Conservation (phyloP, 2,329 filamentous ascomycete genomes). For the Lasiodiplodia gonubiensis region DNA sequence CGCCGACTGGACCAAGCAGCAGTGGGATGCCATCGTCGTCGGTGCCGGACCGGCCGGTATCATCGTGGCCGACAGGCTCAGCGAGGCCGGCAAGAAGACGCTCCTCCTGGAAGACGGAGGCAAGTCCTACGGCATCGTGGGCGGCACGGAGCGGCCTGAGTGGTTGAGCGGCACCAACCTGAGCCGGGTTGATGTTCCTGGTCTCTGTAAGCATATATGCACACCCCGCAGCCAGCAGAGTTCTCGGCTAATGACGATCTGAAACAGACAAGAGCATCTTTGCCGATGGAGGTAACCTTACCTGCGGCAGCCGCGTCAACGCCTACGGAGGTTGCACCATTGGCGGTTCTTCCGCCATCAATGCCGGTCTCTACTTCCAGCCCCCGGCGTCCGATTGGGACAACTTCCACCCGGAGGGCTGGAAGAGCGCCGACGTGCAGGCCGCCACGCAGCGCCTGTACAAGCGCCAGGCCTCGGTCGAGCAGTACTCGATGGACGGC, state of each 20-base stretch:
- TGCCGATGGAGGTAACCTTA: conserved; percentile 46
- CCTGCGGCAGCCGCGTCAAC: conserved; percentile 51
- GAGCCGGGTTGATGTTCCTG: conserved; percentile 60
- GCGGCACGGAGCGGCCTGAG: conserved; percentile 53
- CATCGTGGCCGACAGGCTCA: conserved; percentile 58
- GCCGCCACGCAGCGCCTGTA: conserved; percentile 55
- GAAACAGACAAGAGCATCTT: conserved; percentile 57
- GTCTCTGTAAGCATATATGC: conserved; percentile 41
- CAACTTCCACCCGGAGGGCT: conserved; percentile 55
- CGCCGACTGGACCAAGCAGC: conserved; percentile 23
- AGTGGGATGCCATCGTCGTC: conserved; percentile 47
- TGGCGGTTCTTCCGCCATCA: conserved; percentile 60
- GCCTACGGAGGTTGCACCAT: conserved; percentile 58
- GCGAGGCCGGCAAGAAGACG: conserved; percentile 58
- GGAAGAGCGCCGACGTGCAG: conserved; percentile 58
- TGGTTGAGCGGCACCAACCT: conserved; percentile 58
- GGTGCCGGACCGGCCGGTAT: conserved; percentile 61
- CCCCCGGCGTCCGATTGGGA: conserved; percentile 61
- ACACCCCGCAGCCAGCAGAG: not conserved
- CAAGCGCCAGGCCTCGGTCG: conserved; percentile 51
- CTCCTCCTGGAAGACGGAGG: conserved; percentile 60
- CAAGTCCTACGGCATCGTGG: conserved; percentile 56
- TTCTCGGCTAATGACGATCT: not conserved
- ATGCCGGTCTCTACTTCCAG: conserved; percentile 61
- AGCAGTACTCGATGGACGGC: conserved; percentile 53